These are phyloP conservation scores for Leptomonas pyrrhocoris DNA, from an alignment of 208 protist genomes.

Conservation along the genomic window DNA sequence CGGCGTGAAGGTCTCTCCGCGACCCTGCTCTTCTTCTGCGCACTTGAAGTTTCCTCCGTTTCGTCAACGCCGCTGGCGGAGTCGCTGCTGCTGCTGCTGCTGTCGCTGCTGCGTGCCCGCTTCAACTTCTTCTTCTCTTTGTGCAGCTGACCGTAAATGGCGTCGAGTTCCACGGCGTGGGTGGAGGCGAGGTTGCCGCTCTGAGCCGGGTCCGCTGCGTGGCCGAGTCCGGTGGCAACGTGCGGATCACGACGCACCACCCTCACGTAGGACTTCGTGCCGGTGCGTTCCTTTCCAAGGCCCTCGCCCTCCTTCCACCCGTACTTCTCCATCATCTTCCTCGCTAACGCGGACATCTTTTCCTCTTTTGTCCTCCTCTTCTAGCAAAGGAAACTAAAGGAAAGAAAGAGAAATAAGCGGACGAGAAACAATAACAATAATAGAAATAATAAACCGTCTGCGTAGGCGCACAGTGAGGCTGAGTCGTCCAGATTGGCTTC, in stretches of 20 bases:
- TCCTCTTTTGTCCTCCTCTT: background rate
- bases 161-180: slow-evolving; percentile 71
- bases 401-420: background rate
- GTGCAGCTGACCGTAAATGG: slow-evolving; percentile 54
- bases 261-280: slow-evolving; percentile 77
- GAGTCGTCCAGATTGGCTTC: too few species aligned
- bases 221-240: slow-evolving; percentile 71
- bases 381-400: background rate
- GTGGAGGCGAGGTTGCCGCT: slow-evolving; percentile 46
- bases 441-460: background rate
- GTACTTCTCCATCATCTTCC: slow-evolving; percentile 84
- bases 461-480: background rate
- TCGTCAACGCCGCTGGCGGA: background rate
- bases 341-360: slow-evolving; percentile 69
- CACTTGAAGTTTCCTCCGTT: background rate
- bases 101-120: slow-evolving; percentile 12
- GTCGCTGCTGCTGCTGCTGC: slow-evolving; percentile 15
- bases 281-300: slow-evolving; percentile 70
- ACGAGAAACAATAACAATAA: background rate
- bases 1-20: background rate
- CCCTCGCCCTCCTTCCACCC: slow-evolving; percentile 88
- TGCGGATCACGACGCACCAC: slow-evolving; percentile 77
- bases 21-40: background rate
- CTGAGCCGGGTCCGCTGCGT: slow-evolving; percentile 60
- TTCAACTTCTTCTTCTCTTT: slow-evolving; percentile 20